These are phyloP conservation scores for Akanthomyces uredinophilus DNA, from an alignment of 2,329 filamentous ascomycete species.

Conservation along the genomic window DNA sequence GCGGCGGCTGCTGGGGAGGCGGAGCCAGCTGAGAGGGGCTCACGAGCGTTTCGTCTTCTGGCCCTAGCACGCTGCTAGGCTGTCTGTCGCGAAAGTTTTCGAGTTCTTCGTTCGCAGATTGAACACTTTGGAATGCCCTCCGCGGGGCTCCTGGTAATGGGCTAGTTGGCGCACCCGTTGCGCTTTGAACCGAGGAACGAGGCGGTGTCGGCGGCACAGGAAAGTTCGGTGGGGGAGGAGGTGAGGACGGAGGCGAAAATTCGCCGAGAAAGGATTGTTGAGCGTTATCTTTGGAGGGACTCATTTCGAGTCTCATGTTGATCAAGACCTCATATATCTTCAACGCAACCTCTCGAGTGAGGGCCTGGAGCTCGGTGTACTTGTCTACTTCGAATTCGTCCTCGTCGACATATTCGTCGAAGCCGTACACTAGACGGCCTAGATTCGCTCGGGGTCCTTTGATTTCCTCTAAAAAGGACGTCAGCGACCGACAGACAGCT, in stretches of 20 bases:
- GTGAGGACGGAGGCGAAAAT: conserved; percentile 13
- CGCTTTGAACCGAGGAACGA: conserved; percentile 7
- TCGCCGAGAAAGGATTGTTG: conserved; percentile 24
- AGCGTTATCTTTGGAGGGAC: conserved; percentile 20
- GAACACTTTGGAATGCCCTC: background rate
- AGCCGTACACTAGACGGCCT: conserved; percentile 49
- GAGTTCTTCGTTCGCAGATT: conserved; percentile 11
- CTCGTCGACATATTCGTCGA: conserved; percentile 48
- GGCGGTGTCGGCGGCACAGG: conserved; percentile 12
- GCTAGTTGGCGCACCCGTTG: background rate
- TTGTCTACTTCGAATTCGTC: conserved; percentile 47
- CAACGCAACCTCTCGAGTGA: conserved; percentile 44
- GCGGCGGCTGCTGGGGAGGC: conserved; percentile 15
- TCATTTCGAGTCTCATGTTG: conserved; percentile 47
- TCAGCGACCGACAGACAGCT: background rate
- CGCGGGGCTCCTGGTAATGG: background rate
- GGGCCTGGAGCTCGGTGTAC: conserved; percentile 43
- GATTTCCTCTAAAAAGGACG: conserved; percentile 40
- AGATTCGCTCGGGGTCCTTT: conserved; percentile 42
- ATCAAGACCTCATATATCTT: conserved; percentile 46
- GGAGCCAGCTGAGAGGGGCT: conserved; percentile 9
- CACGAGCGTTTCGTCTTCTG: background rate
- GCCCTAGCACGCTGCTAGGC: conserved; percentile 4
- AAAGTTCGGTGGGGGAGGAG: conserved; percentile 10
- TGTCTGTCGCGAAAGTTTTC: conserved; percentile 11